phyloP scores from a whole-genome alignment of 768 basidiomycete genomes.

The Lentinula sp. region DNA sequence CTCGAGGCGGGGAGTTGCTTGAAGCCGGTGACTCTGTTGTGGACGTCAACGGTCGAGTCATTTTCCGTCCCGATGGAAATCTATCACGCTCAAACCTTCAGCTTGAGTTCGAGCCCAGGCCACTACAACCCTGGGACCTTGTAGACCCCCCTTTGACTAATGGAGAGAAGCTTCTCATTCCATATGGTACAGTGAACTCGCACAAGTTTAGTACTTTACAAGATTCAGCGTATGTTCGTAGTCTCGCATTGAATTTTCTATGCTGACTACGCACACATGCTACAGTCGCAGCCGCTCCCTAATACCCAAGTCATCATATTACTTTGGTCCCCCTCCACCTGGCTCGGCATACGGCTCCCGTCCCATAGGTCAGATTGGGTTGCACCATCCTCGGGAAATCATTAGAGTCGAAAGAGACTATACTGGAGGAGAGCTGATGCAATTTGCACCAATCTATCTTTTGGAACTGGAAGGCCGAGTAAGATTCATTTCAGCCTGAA shows the following conservation, averaged over 20 bases:
- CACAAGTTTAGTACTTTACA: conserved; percentile 39
- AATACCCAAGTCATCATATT: conserved; percentile 79
- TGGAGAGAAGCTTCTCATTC: conserved; percentile 21
- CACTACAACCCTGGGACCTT: conserved; percentile 65
- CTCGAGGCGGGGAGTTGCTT: conserved; percentile 7
- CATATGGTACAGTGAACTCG: conserved; percentile 37
- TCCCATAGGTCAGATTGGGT: conserved; percentile 80
- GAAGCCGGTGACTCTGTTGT: conserved; percentile 13
- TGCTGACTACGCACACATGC: conserved; percentile 9
- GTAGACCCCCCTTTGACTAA: conserved; percentile 34
- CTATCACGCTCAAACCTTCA: conserved; percentile 32
- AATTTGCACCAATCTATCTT: conserved; percentile 87
- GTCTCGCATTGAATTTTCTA: not conserved
- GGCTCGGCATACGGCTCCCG: conserved; percentile 75
- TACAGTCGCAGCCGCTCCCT: conserved; percentile 34
- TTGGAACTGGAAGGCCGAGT: conserved; percentile 92
- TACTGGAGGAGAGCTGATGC: conserved; percentile 79
- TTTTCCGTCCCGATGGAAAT: conserved; percentile 18
- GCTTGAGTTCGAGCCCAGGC: conserved; percentile 43
- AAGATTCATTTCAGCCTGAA: conserved; percentile 20
- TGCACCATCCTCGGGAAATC: conserved; percentile 89
- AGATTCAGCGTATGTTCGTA: conserved; percentile 32
- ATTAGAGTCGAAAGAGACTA: conserved; percentile 92
- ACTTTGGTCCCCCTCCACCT: conserved; percentile 74
- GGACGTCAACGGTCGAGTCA: conserved; percentile 19